phyloP scores from a whole-genome alignment of 495 filamentous ascomycete species.

The Hyaloscypha variabilis region DNA sequence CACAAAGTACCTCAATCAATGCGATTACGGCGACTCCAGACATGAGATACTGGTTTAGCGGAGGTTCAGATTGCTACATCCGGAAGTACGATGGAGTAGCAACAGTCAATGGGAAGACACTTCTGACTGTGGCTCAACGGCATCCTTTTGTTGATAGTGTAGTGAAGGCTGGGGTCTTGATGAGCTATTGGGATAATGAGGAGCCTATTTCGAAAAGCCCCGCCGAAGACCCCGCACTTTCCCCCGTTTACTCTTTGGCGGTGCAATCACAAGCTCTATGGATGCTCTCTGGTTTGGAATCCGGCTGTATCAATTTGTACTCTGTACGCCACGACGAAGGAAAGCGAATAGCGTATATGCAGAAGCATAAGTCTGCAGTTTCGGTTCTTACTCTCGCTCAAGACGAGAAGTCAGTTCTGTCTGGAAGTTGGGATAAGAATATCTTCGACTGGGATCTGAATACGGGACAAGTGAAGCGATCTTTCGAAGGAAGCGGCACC shows the following conservation, averaged over 20 bases:
- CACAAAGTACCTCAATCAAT: constrained; percentile 95
- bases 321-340: constrained; percentile 96
- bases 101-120: constrained; percentile 91
- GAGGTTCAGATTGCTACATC: constrained; percentile 92
- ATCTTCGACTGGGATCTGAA: constrained; percentile 96
- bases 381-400: constrained; percentile 80
- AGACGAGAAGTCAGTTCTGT: constrained; percentile 87
- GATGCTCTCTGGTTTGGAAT: constrained; percentile 88
- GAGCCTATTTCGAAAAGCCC: constrained; percentile 45
- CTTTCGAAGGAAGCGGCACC: constrained; percentile 74
- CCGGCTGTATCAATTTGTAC: constrained; percentile 89
- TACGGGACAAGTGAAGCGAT: constrained; percentile 73
- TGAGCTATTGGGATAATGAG: constrained; percentile 97
- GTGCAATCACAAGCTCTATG: constrained; percentile 88
- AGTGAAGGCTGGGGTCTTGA: constrained; percentile 85
- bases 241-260: constrained; percentile 92
- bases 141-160: constrained; percentile 99
- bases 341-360: constrained; percentile 77
- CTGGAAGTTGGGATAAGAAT: constrained; percentile 94
- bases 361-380: constrained; percentile 88
- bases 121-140: constrained; percentile 91
- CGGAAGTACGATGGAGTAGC: constrained; percentile 95
- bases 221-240: constrained; percentile 59
- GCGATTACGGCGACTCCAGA: constrained; percentile 89
- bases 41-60: constrained; percentile 93